Base-by-base conservation (phyloP, 2,329 filamentous ascomycete species). In the Diaporthe capsici region DNA sequence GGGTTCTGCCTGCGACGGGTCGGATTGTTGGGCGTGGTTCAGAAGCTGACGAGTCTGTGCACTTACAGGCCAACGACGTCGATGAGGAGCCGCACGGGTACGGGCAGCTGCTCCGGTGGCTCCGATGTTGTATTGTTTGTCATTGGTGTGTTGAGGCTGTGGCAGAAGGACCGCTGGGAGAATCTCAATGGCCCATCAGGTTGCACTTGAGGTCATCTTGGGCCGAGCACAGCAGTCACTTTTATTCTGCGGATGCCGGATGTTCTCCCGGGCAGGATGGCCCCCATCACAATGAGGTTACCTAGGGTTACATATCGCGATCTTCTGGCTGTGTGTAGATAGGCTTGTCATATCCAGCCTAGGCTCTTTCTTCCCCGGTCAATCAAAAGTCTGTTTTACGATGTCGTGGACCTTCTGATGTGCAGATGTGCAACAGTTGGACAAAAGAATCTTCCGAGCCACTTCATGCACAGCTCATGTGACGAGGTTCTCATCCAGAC, bases 381-480 rank as follows among this genome's bases (percentile, higher is more conserved):
- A 73, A 55, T 73, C 34, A 73, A 57, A 42, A 65, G 44, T 55
- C 58, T 65, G 71, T 73, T 65, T 22, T 31, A 17, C 34, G 9
- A 55, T 47, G 34, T 31, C 25, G 39, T n/a, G 47, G 22, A 42
- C 51, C 47, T n/a, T 47, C 47, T n/a, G 57, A 28, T 34, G 71
- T 34, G 34, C 34, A 34, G 34, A 34, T 34, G 34, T n/a, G 28
- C 25, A 53, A 37, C 37, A 15, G 9, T 34, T 25, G 37, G 65
- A 42, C 25, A 44, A 20, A 44, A 42, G 10, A 55, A 53, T 47
- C 5, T 34, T 44, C 71, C 71, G 71, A 73, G 58, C 71, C 71
- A 73, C 71, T 73, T 65, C 58, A 44, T 47, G 51, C 34, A 6
- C 47, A 25, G 15, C 71, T 65, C 71, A 73, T 73, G 71, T 73